A percentile compares a stretch with the other conserved stretches of the same genome.
phyloP scores from a whole-genome alignment of 352 stramenopile genomes.

The Phytophthora nicotianae region DNA sequence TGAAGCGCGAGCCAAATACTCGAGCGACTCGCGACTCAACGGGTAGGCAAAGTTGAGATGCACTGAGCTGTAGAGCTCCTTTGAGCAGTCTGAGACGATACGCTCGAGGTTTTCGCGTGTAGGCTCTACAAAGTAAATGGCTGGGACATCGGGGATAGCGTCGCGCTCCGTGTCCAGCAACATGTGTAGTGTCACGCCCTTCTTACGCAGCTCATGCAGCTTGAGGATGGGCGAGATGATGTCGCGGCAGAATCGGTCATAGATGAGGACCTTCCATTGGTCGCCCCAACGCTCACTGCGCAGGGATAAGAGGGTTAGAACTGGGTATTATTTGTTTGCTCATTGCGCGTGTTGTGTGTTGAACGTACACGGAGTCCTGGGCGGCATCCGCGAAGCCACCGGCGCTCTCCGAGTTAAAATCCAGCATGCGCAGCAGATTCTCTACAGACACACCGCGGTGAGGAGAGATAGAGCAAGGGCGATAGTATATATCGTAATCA shows the following conservation, averaged over 20 bases:
- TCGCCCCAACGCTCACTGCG: constrained; percentile 78
- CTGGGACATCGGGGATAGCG: constrained; percentile 96
- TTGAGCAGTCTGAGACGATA: constrained; percentile 94
- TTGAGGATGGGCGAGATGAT: constrained; percentile 99
- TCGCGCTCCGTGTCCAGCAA: constrained; percentile 94
- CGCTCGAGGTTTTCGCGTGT: constrained; percentile 94
- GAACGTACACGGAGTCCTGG: constrained; percentile 41
- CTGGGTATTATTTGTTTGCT: background rate
- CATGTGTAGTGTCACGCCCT: constrained; percentile 98
- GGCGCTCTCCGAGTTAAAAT: constrained; percentile 80
- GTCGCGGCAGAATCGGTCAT: constrained; percentile 95
- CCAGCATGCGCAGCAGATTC: constrained; percentile 83
- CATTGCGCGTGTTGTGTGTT: background rate
- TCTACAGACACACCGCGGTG: constrained; percentile 36
- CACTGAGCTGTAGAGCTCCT: constrained; percentile 92
- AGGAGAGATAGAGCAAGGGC: background rate
- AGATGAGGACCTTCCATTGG: constrained; percentile 97
- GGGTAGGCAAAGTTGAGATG: constrained; percentile 96
- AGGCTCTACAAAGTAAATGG: constrained; percentile 97
- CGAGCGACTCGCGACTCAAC: constrained; percentile 84
- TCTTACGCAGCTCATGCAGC: constrained; percentile 95
- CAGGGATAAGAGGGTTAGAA: background rate
- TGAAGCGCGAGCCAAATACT: constrained; percentile 82
- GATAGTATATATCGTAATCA: background rate
- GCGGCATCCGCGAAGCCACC: constrained; percentile 36